Conservation (phyloP, 2,329 filamentous ascomycete genomes). For the Colletotrichum tamarilloi region DNA sequence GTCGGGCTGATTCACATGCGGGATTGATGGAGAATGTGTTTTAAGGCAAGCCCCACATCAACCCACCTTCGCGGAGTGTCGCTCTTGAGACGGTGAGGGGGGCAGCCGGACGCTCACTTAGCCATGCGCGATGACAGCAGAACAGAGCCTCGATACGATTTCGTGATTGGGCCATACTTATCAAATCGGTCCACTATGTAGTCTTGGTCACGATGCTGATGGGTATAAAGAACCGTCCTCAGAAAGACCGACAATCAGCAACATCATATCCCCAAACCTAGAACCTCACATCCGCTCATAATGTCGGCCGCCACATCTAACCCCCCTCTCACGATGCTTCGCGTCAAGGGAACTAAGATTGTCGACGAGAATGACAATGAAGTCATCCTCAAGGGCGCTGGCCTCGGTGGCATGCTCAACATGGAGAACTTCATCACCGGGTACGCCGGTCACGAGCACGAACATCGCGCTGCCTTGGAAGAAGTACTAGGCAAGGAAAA, state of each 20-base stretch:
- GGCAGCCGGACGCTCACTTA: not conserved
- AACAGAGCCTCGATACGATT: not conserved
- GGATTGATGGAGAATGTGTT: not conserved
- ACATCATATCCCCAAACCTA: not conserved
- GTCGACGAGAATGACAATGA: constrained; percentile 56
- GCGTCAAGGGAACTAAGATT: constrained; percentile 48
- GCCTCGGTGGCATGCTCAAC: constrained; percentile 46
- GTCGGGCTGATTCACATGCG: not conserved
- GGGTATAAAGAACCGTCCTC: constrained; percentile 24
- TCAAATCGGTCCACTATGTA: not conserved
- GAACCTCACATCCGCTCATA: not conserved
- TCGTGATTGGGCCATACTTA: not conserved
- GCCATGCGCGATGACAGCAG: constrained; percentile 1
- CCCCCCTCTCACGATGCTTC: constrained; percentile 43
- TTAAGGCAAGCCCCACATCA: not conserved
- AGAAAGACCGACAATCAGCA: not conserved
- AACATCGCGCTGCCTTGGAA: constrained; percentile 64
- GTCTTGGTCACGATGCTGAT: not conserved
- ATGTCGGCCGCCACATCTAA: constrained; percentile 17
- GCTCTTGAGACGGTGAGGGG: constrained; percentile 8
- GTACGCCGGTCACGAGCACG: constrained; percentile 68
- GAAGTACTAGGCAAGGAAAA: constrained; percentile 66
- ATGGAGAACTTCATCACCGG: constrained; percentile 75
- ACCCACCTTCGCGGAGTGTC: constrained; percentile 27
- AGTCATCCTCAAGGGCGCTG: constrained; percentile 55